Conservation (phyloP, 768 basidiomycete genomes). For the Dictyophora rubrovolvata region DNA sequence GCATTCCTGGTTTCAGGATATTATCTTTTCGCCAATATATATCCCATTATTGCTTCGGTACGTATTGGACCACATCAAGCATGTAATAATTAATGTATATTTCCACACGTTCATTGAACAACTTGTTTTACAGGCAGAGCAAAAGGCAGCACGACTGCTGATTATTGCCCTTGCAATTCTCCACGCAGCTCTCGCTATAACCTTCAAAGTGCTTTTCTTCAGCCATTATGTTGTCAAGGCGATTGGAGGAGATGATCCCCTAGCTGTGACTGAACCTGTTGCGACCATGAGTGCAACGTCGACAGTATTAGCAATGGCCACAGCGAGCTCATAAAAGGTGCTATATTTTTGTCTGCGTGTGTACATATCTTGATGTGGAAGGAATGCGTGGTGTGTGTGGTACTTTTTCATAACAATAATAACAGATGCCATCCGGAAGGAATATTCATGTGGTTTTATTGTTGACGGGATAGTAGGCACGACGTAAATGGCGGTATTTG, state of each 20-base stretch:
- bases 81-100: neutral
- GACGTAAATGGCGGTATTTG: slow-evolving; percentile 73
- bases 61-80: slow-evolving; percentile 19
- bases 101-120: neutral
- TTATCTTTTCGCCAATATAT: slow-evolving; percentile 78
- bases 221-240: slow-evolving; percentile 39
- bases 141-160: slow-evolving; percentile 74
- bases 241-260: slow-evolving; percentile 27
- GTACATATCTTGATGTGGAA: no score
- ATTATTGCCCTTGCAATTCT: slow-evolving; percentile 65
- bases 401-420: neutral
- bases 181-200: slow-evolving; percentile 72
- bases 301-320: neutral
- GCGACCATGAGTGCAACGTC: neutral
- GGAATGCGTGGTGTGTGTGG: neutral
- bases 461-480: slow-evolving; percentile 38
- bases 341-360: neutral
- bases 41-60: slow-evolving; percentile 80
- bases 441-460: neutral
- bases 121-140: slow-evolving; percentile 52
- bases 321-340: neutral
- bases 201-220: slow-evolving; percentile 77
- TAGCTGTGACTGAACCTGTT: slow-evolving; percentile 7
- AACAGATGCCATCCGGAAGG: neutral
- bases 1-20: slow-evolving; percentile 77